Evolutionary conservation across 1,139 yeast genomes (phyloP).

Genomic region (Pichia sp.): DNA sequence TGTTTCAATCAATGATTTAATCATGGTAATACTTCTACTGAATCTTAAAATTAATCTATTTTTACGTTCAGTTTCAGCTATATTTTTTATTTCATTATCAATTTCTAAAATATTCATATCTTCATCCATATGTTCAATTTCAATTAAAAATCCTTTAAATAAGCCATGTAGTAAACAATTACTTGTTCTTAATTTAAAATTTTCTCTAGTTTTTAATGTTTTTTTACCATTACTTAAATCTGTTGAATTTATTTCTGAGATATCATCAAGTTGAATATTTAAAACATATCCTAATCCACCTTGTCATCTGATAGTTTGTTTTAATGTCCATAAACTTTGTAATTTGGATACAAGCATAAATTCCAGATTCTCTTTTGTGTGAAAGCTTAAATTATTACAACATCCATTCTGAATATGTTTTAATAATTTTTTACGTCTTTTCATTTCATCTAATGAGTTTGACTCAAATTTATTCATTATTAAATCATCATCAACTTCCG

Average conservation of each 20-base stretch:
- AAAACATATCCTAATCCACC: constrained; percentile 62
- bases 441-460: constrained; percentile 11
- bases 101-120: constrained; percentile 18
- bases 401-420: constrained; percentile 29
- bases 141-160: constrained; percentile 64
- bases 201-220: constrained; percentile 21
- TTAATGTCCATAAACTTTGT: constrained; percentile 64
- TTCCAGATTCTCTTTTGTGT: constrained; percentile 46
- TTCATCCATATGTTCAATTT: constrained; percentile 40
- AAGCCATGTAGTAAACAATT: constrained; percentile 71
- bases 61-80: constrained; percentile 17
- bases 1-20: constrained; percentile 26
- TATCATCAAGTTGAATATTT: constrained; percentile 40
- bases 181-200: constrained; percentile 46
- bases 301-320: constrained; percentile 73
- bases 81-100: constrained; percentile 11
- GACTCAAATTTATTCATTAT: constrained; percentile 7
- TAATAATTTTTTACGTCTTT: constrained; percentile 16
- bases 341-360: constrained; percentile 47
- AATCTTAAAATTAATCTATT: constrained; percentile 26
- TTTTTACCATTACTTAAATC: not conserved
- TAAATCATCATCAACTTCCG: constrained; percentile 12
- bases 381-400: constrained; percentile 34
- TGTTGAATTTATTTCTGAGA: not conserved
- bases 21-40: constrained; percentile 28